phyloP scores from a whole-genome alignment of 2,329 filamentous ascomycete species.

The Hortaea werneckii region DNA sequence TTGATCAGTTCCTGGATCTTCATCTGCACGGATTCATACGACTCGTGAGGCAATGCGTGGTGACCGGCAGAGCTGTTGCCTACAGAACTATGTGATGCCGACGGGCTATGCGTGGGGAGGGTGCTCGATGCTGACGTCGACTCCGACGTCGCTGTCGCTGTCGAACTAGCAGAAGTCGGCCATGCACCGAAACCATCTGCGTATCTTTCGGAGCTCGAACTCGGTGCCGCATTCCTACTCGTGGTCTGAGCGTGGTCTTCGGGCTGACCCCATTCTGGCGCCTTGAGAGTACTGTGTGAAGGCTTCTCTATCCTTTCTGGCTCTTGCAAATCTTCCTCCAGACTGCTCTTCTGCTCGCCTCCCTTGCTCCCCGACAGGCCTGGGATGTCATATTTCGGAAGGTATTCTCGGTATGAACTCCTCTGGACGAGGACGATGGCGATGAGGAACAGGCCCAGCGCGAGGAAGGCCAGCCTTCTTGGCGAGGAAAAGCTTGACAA shows the following conservation, averaged over 20 bases:
- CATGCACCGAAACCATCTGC: not conserved
- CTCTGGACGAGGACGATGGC: constrained; percentile 16
- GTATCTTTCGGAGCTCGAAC: not conserved
- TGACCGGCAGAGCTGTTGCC: not conserved
- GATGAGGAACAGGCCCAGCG: constrained; percentile 24
- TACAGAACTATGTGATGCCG: not conserved
- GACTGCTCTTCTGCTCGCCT: constrained; percentile 3
- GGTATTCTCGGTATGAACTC: constrained; percentile 12
- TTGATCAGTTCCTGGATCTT: constrained; percentile 33
- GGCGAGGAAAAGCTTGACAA: constrained; percentile 22
- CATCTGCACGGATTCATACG: constrained; percentile 9
- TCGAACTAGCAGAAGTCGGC: not conserved
- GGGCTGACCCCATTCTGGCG: not conserved
- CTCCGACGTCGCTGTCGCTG: not conserved
- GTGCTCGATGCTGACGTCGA: not conserved
- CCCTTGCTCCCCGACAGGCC: not conserved
- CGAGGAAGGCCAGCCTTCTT: constrained; percentile 28
- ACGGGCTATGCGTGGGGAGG: not conserved
- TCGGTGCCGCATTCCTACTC: not conserved
- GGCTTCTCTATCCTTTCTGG: constrained; percentile 1
- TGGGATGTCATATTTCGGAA: constrained; percentile 13
- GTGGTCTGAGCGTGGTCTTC: not conserved
- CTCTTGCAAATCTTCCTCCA: constrained; percentile 5
- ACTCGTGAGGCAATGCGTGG: not conserved
- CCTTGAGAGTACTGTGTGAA: not conserved